A percentile compares a stretch with the other conserved stretches of the same genome.
Evolutionary conservation across 192 early-diverging fungal species (phyloP).

Genomic region (Linnemannia hyalina): DNA sequence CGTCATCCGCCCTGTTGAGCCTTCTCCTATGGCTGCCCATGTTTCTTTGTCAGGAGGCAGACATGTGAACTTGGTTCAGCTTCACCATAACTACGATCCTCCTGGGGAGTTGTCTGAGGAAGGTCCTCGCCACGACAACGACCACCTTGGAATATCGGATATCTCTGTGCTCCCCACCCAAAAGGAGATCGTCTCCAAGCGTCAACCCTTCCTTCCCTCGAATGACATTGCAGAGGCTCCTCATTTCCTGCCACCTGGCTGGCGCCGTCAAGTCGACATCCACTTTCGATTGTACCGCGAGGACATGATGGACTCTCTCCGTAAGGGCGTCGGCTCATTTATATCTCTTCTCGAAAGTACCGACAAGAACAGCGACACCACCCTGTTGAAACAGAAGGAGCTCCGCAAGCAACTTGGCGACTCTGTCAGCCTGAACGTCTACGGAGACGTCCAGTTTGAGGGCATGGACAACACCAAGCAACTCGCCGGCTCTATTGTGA

Average conservation of each 20-base stretch:
- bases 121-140: slow-evolving; percentile 71
- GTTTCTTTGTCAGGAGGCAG: not conserved
- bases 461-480: slow-evolving; percentile 40
- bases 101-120: slow-evolving; percentile 53
- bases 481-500: slow-evolving; percentile 25
- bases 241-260: slow-evolving; percentile 63
- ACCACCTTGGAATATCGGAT: slow-evolving; percentile 55
- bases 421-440: slow-evolving; percentile 55
- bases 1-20: not conserved
- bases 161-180: slow-evolving; percentile 69
- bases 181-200: slow-evolving; percentile 57
- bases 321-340: slow-evolving; percentile 60
- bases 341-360: slow-evolving; percentile 24
- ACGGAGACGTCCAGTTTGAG: slow-evolving; percentile 47
- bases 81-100: slow-evolving; percentile 20
- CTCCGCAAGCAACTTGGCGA: slow-evolving; percentile 36
- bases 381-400: slow-evolving; percentile 23
- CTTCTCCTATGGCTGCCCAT: not conserved
- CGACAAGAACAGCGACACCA: slow-evolving; percentile 14
- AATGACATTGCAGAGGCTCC: slow-evolving; percentile 55
- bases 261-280: slow-evolving; percentile 64
- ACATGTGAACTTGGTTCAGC: slow-evolving; percentile 6
- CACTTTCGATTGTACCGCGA: slow-evolving; percentile 74
- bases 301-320: slow-evolving; percentile 64
- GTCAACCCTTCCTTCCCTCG: slow-evolving; percentile 64